phyloP scores from a whole-genome alignment of 305 asterid genomes.

The Euphrasia arctica region DNA sequence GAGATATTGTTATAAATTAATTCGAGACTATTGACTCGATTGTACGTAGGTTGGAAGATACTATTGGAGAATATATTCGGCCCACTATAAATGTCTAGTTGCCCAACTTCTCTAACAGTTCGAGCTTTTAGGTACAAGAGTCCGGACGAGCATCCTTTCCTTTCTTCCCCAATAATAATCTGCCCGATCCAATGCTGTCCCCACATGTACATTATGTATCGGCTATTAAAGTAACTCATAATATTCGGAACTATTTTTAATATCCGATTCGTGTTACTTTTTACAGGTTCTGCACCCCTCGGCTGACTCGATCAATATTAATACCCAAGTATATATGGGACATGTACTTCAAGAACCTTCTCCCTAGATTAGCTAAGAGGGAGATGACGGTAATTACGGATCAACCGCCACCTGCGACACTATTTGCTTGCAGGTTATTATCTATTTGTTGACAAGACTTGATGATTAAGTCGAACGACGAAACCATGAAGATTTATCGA shows the following conservation, averaged over 20 bases:
- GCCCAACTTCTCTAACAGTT: too few species aligned
- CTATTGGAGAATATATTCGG: not conserved
- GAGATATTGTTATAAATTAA: not conserved
- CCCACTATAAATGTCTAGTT: too few species aligned
- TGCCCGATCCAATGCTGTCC: slow-evolving; percentile 69
- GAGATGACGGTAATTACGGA: slow-evolving; percentile 86
- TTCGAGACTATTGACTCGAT: slow-evolving; percentile 12
- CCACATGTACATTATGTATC: slow-evolving; percentile 50
- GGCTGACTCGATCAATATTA: slow-evolving; percentile 73
- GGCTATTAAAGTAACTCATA: not conserved
- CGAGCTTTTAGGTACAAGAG: slow-evolving; percentile 24
- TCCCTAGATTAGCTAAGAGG: slow-evolving; percentile 75
- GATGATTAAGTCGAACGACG: slow-evolving; percentile 32
- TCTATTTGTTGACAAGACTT: slow-evolving; percentile 55
- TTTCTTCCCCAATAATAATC: slow-evolving; percentile 45
- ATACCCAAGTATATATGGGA: slow-evolving; percentile 57
- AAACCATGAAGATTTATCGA: not conserved
- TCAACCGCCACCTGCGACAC: slow-evolving; percentile 84
- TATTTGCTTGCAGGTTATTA: slow-evolving; percentile 78
- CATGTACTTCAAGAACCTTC: slow-evolving; percentile 73
- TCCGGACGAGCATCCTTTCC: slow-evolving; percentile 93
- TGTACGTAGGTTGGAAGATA: slow-evolving; percentile 74
- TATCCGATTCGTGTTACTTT: slow-evolving; percentile 5
- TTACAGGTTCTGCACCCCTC: slow-evolving; percentile 74
- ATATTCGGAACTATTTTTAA: not conserved